These are phyloP conservation scores for Symbiodinium pilosum DNA, from an alignment of 73 alveolate genomes.

Conservation along the genomic window DNA sequence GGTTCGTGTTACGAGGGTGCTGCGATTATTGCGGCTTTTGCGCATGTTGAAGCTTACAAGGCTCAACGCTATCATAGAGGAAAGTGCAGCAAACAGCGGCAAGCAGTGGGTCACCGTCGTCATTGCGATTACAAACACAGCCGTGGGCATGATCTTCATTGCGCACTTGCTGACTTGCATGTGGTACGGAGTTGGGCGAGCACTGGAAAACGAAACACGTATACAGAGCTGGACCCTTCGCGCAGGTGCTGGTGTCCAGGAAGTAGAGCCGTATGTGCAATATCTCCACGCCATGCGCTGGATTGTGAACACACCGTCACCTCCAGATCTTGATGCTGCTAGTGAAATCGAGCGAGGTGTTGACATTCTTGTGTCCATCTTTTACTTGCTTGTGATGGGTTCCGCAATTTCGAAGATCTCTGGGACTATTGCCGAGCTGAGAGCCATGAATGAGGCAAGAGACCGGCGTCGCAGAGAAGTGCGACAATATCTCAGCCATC, in stretches of 20 bases:
- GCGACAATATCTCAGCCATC: conserved; percentile 74
- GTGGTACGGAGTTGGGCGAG: conserved; percentile 83
- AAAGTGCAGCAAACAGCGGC: conserved; percentile 78
- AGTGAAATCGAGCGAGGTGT: conserved; percentile 29
- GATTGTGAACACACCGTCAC: conserved; percentile 61
- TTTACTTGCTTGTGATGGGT: conserved; percentile 54
- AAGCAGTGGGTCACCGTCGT: conserved; percentile 91
- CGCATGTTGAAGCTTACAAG: conserved; percentile 65
- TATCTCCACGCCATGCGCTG: conserved; percentile 85
- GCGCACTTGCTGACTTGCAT: conserved; percentile 69
- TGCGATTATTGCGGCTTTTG: conserved; percentile 34
- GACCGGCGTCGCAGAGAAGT: conserved; percentile 73
- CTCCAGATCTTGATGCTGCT: conserved; percentile 25
- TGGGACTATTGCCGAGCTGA: conserved; percentile 48
- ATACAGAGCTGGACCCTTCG: conserved; percentile 30
- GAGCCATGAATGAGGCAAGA: conserved; percentile 88
- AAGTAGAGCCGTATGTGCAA: conserved; percentile 6
- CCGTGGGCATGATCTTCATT: conserved; percentile 23
- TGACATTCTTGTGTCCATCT: conserved; percentile 76
- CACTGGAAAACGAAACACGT: background rate
- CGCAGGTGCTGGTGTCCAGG: background rate
- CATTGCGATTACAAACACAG: conserved; percentile 21
- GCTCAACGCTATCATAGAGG: conserved; percentile 15
- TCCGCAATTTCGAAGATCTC: conserved; percentile 80
- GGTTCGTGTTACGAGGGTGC: conserved; percentile 46